A percentile compares a stretch with the other conserved stretches of the same genome.
These are phyloP conservation scores for Colletotrichum destructivum DNA, from an alignment of 2,329 filamentous ascomycete species.

Conservation along the genomic window DNA sequence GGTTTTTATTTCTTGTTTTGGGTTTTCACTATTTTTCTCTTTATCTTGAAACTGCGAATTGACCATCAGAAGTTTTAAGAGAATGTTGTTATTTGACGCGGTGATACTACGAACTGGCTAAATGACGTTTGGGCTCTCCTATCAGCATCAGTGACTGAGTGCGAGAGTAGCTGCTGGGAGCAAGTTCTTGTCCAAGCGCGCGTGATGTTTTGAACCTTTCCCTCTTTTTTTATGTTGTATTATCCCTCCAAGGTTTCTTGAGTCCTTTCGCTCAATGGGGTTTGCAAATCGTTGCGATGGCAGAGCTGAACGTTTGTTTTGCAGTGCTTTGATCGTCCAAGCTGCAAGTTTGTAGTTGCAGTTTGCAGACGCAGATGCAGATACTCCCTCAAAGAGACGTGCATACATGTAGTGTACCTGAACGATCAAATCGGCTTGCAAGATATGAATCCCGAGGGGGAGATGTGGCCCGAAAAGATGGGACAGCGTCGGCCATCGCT, in stretches of 20 bases:
- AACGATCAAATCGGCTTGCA: constrained; percentile 6
- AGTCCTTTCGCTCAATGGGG: neutral
- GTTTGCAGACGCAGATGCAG: neutral
- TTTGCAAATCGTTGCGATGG: neutral
- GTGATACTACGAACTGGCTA: constrained; percentile 2
- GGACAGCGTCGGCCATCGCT: neutral
- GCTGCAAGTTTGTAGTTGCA: neutral
- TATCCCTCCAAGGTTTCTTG: neutral
- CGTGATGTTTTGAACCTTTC: neutral
- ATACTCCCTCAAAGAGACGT: constrained; percentile 3
- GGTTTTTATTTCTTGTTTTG: neutral
- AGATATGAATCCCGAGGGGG: neutral
- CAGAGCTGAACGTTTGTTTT: neutral
- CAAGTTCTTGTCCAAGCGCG: constrained; percentile 9
- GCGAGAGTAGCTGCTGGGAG: neutral
- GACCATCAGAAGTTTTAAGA: constrained; percentile 37
- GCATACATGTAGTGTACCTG: neutral
- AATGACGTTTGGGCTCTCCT: neutral
- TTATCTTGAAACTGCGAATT: constrained; percentile 38
- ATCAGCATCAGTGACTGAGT: neutral
- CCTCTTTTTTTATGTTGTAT: neutral
- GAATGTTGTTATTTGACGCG: neutral
- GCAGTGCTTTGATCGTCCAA: constrained; percentile 13
- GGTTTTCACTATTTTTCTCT: constrained; percentile 19
- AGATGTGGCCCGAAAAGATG: neutral